Base-by-base conservation (phyloP, 306 rosid species). In the Mimosa bimucronata region DNA sequence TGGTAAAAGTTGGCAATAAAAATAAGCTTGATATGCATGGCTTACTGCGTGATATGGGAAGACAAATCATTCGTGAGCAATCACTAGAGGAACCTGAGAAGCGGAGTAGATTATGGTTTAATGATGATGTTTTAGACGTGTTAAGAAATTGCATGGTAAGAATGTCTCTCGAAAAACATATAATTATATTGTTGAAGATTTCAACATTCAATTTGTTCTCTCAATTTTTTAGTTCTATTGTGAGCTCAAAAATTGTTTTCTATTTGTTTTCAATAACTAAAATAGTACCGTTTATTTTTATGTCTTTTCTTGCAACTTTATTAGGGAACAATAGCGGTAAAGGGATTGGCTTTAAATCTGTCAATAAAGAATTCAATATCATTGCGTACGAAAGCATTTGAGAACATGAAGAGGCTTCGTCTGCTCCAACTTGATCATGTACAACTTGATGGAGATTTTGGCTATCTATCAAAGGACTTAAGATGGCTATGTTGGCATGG, bases 401-500 rank as follows among this genome's bases (percentile, higher is more conserved):
- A 37, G 48, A 38, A 66, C 29, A 37, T 66, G 48, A 66, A 66
- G 48, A 37, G 18, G 5, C 72, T 66, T 19, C 4, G 6, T 37
- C n/a, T 37, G 46, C 72, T 66, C 21, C 46, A 66, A 34, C 18
- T 66, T n/a, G 15, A n/a, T 66, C 45, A 37, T 9, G 48, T 37
- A 37, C 25, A 38, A 19, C 48, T 66, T 38, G 29, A 1, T 19
- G 29, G 71, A 3, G 45, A 66, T 14, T 66, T 34, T 66, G 28
- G 21, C 2, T 34, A 18, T 66, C 44, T 66, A 31, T 66, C 71
- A 13, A 66, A 66, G 40, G 46, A 66, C 0, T 66, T 66, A 21
- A 19, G 46, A 66, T 66, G 71, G 71, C 71, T 66, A 8, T 66
- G 44, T 19, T 66, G 71, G 71, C 71, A 19, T 34, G 45, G 16